phyloP scores from a whole-genome alignment of 345 rosid genomes.

The Populus euphratica region DNA sequence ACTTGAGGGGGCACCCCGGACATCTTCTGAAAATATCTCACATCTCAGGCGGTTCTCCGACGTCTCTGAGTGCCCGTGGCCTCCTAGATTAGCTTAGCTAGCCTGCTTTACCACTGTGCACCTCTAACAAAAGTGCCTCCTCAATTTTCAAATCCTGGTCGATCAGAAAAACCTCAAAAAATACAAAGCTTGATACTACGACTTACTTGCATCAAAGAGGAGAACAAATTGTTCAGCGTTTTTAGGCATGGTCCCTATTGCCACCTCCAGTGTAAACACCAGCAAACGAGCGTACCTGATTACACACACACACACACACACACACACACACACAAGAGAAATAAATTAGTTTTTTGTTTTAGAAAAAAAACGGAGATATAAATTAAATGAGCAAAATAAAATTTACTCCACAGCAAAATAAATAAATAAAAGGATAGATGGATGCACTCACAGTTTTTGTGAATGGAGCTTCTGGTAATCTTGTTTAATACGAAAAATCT shows the following conservation, averaged over 20 bases:
- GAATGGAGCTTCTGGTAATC: conserved; percentile 79
- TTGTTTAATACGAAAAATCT: conserved; percentile 88
- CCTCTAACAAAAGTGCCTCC: conserved; percentile 1
- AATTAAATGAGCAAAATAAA: not conserved
- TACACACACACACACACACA: not conserved
- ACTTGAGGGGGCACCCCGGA: conserved; percentile 41
- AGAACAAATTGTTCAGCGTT: conserved; percentile 72
- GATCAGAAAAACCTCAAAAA: not conserved
- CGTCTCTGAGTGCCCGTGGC: conserved; percentile 13
- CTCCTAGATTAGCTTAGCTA: conserved; percentile 5
- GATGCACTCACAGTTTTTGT: conserved; percentile 63
- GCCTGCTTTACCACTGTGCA: conserved; percentile 32
- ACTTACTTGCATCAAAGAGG: conserved; percentile 93
- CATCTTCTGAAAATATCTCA: conserved; percentile 36
- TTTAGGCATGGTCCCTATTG: conserved; percentile 73
- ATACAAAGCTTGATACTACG: not conserved
- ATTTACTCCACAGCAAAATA: not conserved
- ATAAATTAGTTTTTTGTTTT: not conserved
- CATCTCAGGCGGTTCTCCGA: conserved; percentile 42
- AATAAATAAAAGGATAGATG: not conserved
- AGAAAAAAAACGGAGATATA: too few relatives aligned
- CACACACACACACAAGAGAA: not conserved
- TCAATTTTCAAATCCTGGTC: not conserved
- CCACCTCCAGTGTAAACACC: conserved; percentile 86
- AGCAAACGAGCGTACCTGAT: conserved; percentile 71